These are phyloP conservation scores for Monosporascus sp. DNA, from an alignment of 2,329 filamentous ascomycete genomes.

Conservation along the genomic window DNA sequence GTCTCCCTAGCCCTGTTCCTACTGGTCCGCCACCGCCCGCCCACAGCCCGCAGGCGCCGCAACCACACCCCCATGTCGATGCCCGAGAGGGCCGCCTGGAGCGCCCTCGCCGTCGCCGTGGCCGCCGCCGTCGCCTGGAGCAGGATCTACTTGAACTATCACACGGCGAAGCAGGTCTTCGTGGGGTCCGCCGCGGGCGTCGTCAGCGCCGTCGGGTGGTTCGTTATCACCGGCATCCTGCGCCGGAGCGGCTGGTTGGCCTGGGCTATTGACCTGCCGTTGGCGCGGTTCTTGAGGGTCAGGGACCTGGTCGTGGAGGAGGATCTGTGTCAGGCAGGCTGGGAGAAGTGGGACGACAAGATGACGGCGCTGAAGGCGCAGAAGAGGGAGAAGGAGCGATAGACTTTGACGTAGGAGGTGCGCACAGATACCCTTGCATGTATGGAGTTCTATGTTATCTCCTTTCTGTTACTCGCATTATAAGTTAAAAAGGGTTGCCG, in stretches of 20 bases:
- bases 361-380: slow-evolving; percentile 28
- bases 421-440: not conserved
- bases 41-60: slow-evolving; percentile 31
- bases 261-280: slow-evolving; percentile 63
- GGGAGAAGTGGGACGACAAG: slow-evolving; percentile 79
- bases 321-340: slow-evolving; percentile 85
- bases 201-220: slow-evolving; percentile 73
- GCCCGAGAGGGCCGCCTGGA: slow-evolving; percentile 51
- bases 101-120: slow-evolving; percentile 51
- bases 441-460: no score
- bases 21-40: slow-evolving; percentile 67
- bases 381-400: slow-evolving; percentile 25
- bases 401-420: not conserved
- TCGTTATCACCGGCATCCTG: slow-evolving; percentile 60
- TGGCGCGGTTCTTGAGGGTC: slow-evolving; percentile 63
- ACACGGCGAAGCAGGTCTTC: slow-evolving; percentile 83
- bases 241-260: slow-evolving; percentile 64
- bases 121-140: slow-evolving; percentile 72
- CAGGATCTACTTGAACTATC: slow-evolving; percentile 86
- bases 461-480: no score
- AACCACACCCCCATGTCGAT: slow-evolving; percentile 54
- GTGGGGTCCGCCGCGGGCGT: slow-evolving; percentile 69
- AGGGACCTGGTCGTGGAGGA: slow-evolving; percentile 83
- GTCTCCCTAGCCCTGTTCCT: slow-evolving; percentile 81
- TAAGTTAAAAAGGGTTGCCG: no score